These are phyloP conservation scores for Dryas alaskensis DNA, from an alignment of 306 rosid genomes.

Conservation along the genomic window DNA sequence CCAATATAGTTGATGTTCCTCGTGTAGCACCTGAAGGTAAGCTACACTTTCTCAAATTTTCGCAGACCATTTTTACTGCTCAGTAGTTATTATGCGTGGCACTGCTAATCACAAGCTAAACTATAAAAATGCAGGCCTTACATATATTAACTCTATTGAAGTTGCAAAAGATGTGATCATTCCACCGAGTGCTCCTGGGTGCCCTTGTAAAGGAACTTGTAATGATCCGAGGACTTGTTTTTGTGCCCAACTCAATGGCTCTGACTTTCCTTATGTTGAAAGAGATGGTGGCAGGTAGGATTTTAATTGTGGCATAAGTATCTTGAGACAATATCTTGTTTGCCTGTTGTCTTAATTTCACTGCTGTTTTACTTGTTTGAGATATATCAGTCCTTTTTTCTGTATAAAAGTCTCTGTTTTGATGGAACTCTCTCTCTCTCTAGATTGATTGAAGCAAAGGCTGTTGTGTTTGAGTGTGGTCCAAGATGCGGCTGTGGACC, in stretches of 20 bases:
- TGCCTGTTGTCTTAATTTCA: not conserved
- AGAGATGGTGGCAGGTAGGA: slow-evolving; percentile 37
- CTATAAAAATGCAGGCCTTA: slow-evolving; percentile 21
- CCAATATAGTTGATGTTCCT: slow-evolving; percentile 31
- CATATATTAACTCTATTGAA: slow-evolving; percentile 18
- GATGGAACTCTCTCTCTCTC: not conserved
- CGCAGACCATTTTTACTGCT: not conserved
- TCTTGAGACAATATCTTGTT: not conserved
- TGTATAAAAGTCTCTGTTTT: not conserved
- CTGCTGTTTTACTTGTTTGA: slow-evolving; percentile 1
- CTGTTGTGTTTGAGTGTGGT: slow-evolving; percentile 42
- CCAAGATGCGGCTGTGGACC: slow-evolving; percentile 40
- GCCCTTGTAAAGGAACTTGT: slow-evolving; percentile 31
- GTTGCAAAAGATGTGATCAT: slow-evolving; percentile 12
- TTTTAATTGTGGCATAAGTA: not conserved
- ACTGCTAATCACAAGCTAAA: not conserved
- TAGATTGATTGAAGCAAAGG: slow-evolving; percentile 32
- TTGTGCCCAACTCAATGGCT: slow-evolving; percentile 30
- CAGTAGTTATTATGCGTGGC: not conserved
- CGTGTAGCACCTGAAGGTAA: slow-evolving; percentile 25
- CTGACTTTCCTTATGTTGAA: slow-evolving; percentile 31
- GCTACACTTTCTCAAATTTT: not conserved
- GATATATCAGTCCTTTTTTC: not conserved
- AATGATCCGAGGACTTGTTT: slow-evolving; percentile 30
- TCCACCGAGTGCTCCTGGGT: slow-evolving; percentile 28